phyloP scores from a whole-genome alignment of 1,139 yeast genomes.

The Magnusiomyces fungicola region DNA sequence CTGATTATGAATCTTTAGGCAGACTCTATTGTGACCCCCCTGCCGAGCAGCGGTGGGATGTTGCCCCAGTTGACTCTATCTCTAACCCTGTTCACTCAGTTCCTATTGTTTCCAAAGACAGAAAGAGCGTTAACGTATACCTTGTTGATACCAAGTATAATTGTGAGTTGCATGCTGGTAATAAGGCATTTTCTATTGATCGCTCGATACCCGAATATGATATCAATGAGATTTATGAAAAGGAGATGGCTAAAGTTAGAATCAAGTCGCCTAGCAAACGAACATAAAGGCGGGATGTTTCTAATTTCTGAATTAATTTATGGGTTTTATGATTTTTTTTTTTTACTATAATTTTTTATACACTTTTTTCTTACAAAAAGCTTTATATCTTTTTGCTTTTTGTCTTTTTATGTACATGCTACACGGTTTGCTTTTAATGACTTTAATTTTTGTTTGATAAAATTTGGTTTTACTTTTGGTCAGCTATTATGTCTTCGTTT shows the following conservation, averaged over 20 bases:
- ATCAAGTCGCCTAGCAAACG: too few relatives aligned
- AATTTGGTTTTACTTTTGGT: too few relatives aligned
- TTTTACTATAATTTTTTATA: too few relatives aligned
- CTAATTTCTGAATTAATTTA: too few relatives aligned
- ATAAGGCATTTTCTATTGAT: not conserved
- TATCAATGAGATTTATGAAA: not conserved
- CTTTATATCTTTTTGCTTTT: too few relatives aligned
- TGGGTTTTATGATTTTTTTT: too few relatives aligned
- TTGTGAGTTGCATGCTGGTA: constrained; percentile 2
- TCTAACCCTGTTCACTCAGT: constrained; percentile 2
- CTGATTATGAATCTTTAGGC: not conserved
- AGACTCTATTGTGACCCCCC: constrained; percentile 3
- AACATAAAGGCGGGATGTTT: too few relatives aligned
- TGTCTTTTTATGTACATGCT: too few relatives aligned
- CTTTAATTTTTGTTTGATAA: too few relatives aligned
- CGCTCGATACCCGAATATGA: not conserved
- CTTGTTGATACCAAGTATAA: not conserved
- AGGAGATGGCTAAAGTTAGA: not conserved
- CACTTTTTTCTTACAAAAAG: too few relatives aligned
- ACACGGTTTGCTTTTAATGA: too few relatives aligned
- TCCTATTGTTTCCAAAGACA: constrained; percentile 1
- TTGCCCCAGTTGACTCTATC: constrained; percentile 4
- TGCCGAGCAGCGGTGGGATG: constrained; percentile 5
- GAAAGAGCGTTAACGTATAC: not conserved
- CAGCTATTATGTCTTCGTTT: too few relatives aligned